Evolutionary conservation across 2,329 filamentous ascomycete species (phyloP).

Genomic region (Calonectria pseudoturangicola): DNA sequence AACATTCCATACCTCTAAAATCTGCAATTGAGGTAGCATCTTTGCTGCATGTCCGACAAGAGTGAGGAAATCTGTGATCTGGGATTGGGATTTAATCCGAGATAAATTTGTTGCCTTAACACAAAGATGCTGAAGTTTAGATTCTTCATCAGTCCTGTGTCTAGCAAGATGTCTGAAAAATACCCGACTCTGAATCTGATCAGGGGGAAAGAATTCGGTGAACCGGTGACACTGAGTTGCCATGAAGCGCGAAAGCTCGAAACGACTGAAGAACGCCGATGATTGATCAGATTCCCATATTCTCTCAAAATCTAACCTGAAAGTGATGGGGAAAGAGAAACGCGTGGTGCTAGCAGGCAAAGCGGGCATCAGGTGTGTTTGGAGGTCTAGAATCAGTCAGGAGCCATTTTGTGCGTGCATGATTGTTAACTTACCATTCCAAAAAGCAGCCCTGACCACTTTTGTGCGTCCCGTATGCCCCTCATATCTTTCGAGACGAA

Average conservation of each 20-base stretch:
- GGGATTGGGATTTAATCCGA: rapidly evolving
- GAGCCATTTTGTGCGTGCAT: background rate
- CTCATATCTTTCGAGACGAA: slow-evolving; percentile 33
- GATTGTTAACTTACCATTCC: slow-evolving; percentile 18
- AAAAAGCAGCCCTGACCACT: slow-evolving; percentile 5
- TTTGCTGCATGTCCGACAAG: slow-evolving; percentile 25
- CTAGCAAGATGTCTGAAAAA: slow-evolving; percentile 22
- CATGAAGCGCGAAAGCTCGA: slow-evolving; percentile 5
- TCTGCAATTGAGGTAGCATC: slow-evolving; percentile 27
- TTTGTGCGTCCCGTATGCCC: background rate
- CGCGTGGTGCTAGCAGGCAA: slow-evolving; percentile 31
- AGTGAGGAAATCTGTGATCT: background rate
- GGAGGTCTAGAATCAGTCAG: slow-evolving; percentile 34
- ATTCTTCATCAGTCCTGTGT: background rate
- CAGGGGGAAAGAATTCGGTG: slow-evolving; percentile 22
- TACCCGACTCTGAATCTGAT: rapidly evolving
- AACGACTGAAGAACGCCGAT: too few relatives aligned
- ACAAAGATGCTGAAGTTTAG: slow-evolving; percentile 31
- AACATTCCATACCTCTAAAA: slow-evolving; percentile 39
- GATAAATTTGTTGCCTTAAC: background rate
- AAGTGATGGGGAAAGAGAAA: slow-evolving; percentile 13
- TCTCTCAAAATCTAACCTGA: background rate
- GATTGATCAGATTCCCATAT: too few relatives aligned
- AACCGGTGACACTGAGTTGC: slow-evolving; percentile 37
- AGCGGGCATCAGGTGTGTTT: slow-evolving; percentile 24